Percentiles rank a stretch among this genome's conserved stretches.
These are phyloP conservation scores for Cyclotella kingstonii DNA, from an alignment of 108 stramenopile genomes.

Conservation along the genomic window DNA sequence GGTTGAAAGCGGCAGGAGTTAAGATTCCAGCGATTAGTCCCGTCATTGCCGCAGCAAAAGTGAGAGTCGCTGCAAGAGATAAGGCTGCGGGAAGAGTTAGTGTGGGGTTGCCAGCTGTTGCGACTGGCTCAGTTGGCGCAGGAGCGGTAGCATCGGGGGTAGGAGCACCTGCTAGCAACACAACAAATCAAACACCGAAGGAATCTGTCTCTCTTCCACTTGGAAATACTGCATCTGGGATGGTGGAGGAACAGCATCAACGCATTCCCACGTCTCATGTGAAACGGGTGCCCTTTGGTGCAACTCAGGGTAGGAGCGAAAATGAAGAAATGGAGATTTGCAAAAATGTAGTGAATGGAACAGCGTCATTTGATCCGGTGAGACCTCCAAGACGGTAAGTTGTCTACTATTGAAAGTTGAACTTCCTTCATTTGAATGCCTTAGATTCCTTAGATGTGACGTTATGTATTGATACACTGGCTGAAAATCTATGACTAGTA, in stretches of 20 bases:
- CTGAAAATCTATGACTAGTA: constrained; percentile 21
- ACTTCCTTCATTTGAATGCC: not conserved
- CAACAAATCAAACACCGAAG: too few species aligned
- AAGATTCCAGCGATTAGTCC: not conserved
- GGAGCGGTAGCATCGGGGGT: too few species aligned
- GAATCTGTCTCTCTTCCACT: not conserved
- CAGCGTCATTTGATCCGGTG: constrained; percentile 71
- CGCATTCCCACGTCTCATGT: constrained; percentile 6
- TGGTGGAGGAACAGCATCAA: not conserved
- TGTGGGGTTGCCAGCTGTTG: too few species aligned
- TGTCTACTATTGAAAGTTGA: not conserved
- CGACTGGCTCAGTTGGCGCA: too few species aligned
- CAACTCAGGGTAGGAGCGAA: constrained; percentile 64
- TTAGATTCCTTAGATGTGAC: not conserved
- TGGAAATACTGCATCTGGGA: not conserved
- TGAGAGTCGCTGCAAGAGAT: too few species aligned
- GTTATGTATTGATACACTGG: not conserved
- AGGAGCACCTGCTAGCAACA: too few species aligned
- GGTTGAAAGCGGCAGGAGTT: constrained; percentile 17
- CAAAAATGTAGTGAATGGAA: constrained; percentile 64
- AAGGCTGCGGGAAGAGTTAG: too few species aligned
- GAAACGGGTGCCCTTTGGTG: constrained; percentile 72
- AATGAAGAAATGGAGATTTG: constrained; percentile 74
- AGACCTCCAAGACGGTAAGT: constrained; percentile 70
- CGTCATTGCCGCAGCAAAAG: constrained; percentile 5